Evolutionary conservation across 176 grass and related monocot genomes (phyloP).

Genomic region (Phragmites australis): DNA sequence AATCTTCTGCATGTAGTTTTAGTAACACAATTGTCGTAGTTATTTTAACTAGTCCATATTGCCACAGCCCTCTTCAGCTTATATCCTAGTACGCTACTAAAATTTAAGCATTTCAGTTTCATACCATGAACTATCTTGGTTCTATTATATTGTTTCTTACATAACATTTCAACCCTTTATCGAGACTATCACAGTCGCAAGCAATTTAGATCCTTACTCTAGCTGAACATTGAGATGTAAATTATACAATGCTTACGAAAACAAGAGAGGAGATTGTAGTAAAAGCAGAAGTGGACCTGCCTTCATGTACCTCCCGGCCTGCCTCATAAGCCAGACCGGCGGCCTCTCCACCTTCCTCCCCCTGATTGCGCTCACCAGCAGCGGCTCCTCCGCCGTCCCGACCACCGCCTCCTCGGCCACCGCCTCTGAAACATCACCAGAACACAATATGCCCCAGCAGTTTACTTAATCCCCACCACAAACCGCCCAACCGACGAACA

Average conservation of each 20-base stretch:
- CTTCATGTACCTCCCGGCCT: constrained; percentile 99
- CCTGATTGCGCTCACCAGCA: constrained; percentile 79
- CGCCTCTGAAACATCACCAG: constrained; percentile 53
- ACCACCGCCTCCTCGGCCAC: constrained; percentile 46
- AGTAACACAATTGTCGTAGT: background rate
- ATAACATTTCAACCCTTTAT: background rate
- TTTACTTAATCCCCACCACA: background rate
- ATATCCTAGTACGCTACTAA: background rate
- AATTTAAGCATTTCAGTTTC: background rate
- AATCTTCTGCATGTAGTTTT: background rate
- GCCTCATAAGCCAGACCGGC: constrained; percentile 98
- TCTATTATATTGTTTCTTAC: background rate
- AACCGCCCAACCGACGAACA: background rate
- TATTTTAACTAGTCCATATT: background rate
- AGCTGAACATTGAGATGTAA: background rate
- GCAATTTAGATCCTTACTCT: background rate
- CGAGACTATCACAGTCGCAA: background rate
- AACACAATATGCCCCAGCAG: background rate
- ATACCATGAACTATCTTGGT: background rate
- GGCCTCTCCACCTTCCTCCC: constrained; percentile 88
- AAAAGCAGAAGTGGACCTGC: constrained; percentile 51
- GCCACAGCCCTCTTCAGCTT: background rate
- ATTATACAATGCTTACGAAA: background rate
- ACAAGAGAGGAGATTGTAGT: background rate
- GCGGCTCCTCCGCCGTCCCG: constrained; percentile 67